Conservation (phyloP, 2,329 filamentous ascomycete genomes). For the Pseudodiploospora longispora region DNA sequence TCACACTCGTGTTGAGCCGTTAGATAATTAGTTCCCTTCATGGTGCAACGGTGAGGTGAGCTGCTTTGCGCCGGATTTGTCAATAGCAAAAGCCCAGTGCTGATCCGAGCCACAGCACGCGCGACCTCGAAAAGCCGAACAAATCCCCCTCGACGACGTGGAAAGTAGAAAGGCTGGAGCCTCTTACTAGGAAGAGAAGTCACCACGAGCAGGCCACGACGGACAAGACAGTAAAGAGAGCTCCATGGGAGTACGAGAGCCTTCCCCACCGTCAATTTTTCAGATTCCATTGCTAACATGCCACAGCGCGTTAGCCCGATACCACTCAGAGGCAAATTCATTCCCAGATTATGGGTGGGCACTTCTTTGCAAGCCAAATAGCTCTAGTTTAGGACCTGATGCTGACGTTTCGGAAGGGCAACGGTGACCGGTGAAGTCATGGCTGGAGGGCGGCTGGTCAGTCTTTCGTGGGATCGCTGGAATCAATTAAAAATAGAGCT, state of each 20-base stretch:
- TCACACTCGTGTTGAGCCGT: too few relatives aligned
- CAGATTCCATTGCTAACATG: slow-evolving; percentile 4
- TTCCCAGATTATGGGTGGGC: slow-evolving; percentile 36
- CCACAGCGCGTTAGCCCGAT: slow-evolving; percentile 24
- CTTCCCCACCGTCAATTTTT: background rate
- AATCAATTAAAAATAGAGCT: background rate
- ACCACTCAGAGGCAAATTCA: slow-evolving; percentile 28
- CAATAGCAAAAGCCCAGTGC: too few relatives aligned
- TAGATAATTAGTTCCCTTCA: too few relatives aligned
- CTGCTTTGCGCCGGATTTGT: too few relatives aligned
- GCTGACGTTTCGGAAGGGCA: slow-evolving; percentile 18
- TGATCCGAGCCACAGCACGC: too few relatives aligned
- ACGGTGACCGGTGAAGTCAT: slow-evolving; percentile 12
- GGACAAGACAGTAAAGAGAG: slow-evolving; percentile 13
- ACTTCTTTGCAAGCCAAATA: slow-evolving; percentile 2
- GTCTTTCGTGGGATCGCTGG: slow-evolving; percentile 2
- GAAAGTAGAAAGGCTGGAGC: slow-evolving; percentile 19
- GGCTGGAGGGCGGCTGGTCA: slow-evolving; percentile 16
- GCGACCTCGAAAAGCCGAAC: too few relatives aligned
- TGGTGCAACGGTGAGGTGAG: too few relatives aligned
- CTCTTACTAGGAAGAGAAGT: slow-evolving; percentile 11
- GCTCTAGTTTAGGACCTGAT: slow-evolving; percentile 2
- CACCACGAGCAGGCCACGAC: slow-evolving; percentile 1
- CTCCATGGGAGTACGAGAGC: slow-evolving; percentile 24
- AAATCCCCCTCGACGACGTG: too few relatives aligned